Base-by-base conservation (phyloP, 768 basidiomycete species). In the Trametes cubensis region DNA sequence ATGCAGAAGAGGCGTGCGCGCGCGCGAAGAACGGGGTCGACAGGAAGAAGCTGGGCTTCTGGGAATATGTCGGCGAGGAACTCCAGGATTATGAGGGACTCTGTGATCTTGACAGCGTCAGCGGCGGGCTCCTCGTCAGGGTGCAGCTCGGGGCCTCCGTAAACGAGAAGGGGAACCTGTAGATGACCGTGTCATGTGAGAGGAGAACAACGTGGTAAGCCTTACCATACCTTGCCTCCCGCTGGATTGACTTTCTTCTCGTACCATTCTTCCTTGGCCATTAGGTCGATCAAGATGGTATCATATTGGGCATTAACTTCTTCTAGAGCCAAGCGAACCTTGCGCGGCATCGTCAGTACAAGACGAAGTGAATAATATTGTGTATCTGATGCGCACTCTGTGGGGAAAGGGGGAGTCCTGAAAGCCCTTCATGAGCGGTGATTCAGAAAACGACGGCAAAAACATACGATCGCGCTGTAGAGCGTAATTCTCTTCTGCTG, bases 191-290 rank as follows among this genome's bases (percentile, higher is more conserved):
- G 8, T 55, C 18, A 42, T 28, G 10, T 17, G 21, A 28, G 25
- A 10, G 49, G 30, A 18, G 40, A 25, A 11, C 26, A 23, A 11
- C n/a, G 8, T 13, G 38, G 1, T 38, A 14, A n/a, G 14, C n/a
- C n/a, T 18, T 11, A 14, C 10, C 60, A 25, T 20, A 84, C 87
- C 80, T 87, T 88, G 34, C 34, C 34, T 73, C 82, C 81, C 1
- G 79, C 84, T 1, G 83, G 83, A 72, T 89, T 88, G 38, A 90
- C 81, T 61, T 84, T 79, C 0, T 81, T 78, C 0, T 81, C 81
- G 69, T 86, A 88, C 87, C 87, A 88, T 48, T 81, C 83, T 0
- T 86, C 86, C 73, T 89, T 90, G 75, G 85, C 84, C 65, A 61
- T 45, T 14, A 90, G 72, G 67, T 88, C 84, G 46, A 90, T 81